Evolutionary conservation across 208 protist genomes (phyloP).

Genomic region (Trypanosoma lewisi): DNA sequence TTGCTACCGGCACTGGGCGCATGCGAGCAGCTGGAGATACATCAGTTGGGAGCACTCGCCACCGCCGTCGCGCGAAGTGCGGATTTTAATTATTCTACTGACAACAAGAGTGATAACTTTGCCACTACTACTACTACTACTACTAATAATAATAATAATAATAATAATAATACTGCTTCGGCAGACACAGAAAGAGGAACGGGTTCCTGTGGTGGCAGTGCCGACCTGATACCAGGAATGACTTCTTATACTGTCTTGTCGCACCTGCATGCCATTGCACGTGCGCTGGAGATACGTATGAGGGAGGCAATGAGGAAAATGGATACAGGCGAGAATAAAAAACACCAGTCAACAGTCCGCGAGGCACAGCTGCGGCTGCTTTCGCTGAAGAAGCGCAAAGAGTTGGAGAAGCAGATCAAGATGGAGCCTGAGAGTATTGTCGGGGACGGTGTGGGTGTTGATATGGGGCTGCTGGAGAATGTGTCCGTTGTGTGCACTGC

Average conservation of each 20-base stretch:
- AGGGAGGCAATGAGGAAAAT: constrained; percentile 13
- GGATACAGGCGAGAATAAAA: not conserved
- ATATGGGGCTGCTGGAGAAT: constrained; percentile 25
- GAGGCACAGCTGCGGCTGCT: constrained; percentile 35
- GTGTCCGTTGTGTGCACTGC: constrained; percentile 48
- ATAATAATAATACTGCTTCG: too few species aligned
- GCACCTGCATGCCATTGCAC: constrained; percentile 44
- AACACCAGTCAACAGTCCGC: not conserved
- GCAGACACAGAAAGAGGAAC: too few species aligned
- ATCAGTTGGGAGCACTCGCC: constrained; percentile 37
- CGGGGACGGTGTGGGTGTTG: not conserved
- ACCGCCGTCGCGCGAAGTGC: constrained; percentile 45
- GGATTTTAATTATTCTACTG: constrained; percentile 23
- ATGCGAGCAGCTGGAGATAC: constrained; percentile 49
- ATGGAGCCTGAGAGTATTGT: not conserved
- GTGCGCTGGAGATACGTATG: constrained; percentile 47
- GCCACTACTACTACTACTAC: not conserved
- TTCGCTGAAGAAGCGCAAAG: constrained; percentile 50
- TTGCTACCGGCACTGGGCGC: constrained; percentile 44
- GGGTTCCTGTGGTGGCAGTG: not conserved
- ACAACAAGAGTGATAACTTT: constrained; percentile 1
- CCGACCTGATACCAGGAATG: constrained; percentile 15
- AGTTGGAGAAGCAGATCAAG: constrained; percentile 8
- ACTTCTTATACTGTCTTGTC: constrained; percentile 42
- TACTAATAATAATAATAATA: too few species aligned